Evolutionary conservation across 2,329 filamentous ascomycete genomes (phyloP).

Genomic region (Fusarium sp.): DNA sequence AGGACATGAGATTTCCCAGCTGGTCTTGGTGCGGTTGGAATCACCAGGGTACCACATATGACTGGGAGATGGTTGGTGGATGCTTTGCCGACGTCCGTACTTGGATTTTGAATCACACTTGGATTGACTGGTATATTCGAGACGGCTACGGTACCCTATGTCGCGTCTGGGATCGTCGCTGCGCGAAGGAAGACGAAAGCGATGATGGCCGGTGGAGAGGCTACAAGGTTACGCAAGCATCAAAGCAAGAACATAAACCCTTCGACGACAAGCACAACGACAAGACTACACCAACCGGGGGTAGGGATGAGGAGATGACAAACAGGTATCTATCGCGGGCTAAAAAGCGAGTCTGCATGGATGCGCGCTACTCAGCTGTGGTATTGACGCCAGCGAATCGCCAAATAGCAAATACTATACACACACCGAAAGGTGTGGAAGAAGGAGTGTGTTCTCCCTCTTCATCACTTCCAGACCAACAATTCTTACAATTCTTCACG

Average conservation of each 20-base stretch:
- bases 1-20: background rate
- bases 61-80: background rate
- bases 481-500: background rate
- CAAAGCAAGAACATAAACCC: no score
- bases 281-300: no score
- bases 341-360: no score
- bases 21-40: background rate
- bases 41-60: background rate
- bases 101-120: background rate
- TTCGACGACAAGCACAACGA: background rate
- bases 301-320: background rate
- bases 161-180: background rate
- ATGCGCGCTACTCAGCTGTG: no score
- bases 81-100: background rate
- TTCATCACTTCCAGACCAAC: background rate
- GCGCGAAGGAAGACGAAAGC: background rate
- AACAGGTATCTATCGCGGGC: background rate
- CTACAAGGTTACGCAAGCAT: background rate
- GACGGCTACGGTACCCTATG: background rate
- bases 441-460: no score
- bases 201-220: background rate
- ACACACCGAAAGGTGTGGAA: no score
- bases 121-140: background rate
- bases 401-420: no score
- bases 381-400: no score